Evolutionary conservation across 2,329 filamentous ascomycete genomes (phyloP).

Genomic region (Orbilia blumenaviensis): DNA sequence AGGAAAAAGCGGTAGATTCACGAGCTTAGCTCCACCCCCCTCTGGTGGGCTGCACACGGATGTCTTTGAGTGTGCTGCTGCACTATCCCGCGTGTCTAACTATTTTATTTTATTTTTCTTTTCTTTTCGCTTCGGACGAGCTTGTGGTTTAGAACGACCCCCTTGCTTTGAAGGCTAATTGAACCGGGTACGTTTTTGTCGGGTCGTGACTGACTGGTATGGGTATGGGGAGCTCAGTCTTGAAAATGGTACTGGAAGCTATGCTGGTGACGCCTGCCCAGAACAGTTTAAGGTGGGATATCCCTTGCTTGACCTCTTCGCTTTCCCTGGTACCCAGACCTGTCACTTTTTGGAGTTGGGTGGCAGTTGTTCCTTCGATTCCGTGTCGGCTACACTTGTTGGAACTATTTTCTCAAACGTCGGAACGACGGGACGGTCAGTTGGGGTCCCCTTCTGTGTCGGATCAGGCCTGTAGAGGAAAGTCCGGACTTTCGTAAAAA

Average conservation of each 20-base stretch:
- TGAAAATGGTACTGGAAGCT: conserved; percentile 43
- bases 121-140: conserved; percentile 32
- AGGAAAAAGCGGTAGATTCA: conserved; percentile 30
- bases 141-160: conserved; percentile 2
- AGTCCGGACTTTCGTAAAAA: conserved; percentile 16
- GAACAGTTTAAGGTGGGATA: conserved; percentile 29
- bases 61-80: conserved; percentile 41
- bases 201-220: conserved; percentile 34
- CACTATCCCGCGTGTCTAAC: conserved; percentile 37
- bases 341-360: conserved; percentile 37
- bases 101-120: neutral
- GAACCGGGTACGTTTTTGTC: conserved; percentile 35
- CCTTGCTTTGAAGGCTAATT: conserved; percentile 33
- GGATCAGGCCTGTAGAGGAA: conserved; percentile 44
- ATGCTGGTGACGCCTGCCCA: conserved; percentile 51
- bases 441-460: conserved; percentile 7
- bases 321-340: conserved; percentile 41
- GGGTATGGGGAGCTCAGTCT: conserved; percentile 42
- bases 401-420: conserved; percentile 39
- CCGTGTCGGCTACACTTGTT: neutral
- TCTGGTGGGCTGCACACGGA: conserved; percentile 26
- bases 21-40: conserved; percentile 45
- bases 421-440: conserved; percentile 46
- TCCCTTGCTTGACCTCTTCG: conserved; percentile 38
- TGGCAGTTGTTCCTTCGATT: conserved; percentile 10